Evolutionary conservation across 805 yeast species (phyloP), one percentile per base, ranked within the genome.

Genomic region (Zygotorulaspora sp.): DNA sequence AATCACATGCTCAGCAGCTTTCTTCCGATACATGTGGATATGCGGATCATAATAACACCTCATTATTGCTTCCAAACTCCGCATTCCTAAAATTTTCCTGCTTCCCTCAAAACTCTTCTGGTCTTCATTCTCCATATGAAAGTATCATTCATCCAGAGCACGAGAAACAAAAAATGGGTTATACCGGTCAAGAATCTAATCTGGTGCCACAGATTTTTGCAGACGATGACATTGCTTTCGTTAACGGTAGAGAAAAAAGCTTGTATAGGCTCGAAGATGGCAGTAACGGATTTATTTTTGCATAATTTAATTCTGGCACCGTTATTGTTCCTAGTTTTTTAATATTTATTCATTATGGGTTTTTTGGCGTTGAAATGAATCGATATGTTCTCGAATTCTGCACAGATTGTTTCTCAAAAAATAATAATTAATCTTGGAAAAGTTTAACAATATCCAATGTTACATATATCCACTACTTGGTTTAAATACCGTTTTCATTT

Each of bases 231-330:
- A 20, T 32, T 11, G 32, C 32, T 16, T 44, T 37, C 15, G 41
- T 37, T 33, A 36, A 41, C 13, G 30, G 35, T 8, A 37, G 30
- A 19, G 33, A 38, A 12, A 48, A 46, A 18, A 38, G 45, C 25
- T 29, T 52, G 23, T 46, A 48, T 23, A 44, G 57, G 30, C 36
- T 54, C 35, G 58, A 54, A 35, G 44, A 42, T 32, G 57, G 52
- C 6, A 54, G 58, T 34, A 54, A 52, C 25, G 57, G 56, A 4
- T 42, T 35, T 27, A 35, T 45, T 28, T 48, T 46, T 35, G 48
- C 53, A 34, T 52, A 36, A 41, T 8, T 18, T 5, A n/a, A 13
- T 25, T n/a, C 14, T 5, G 5, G 9, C 7, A 21, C 23, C 23
- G 18, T 16, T 38, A 15, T 22, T 28, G 30, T 33, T 34, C 14